Evolutionary conservation across 768 basidiomycete species (phyloP).

Genomic region (Suillus lakei): DNA sequence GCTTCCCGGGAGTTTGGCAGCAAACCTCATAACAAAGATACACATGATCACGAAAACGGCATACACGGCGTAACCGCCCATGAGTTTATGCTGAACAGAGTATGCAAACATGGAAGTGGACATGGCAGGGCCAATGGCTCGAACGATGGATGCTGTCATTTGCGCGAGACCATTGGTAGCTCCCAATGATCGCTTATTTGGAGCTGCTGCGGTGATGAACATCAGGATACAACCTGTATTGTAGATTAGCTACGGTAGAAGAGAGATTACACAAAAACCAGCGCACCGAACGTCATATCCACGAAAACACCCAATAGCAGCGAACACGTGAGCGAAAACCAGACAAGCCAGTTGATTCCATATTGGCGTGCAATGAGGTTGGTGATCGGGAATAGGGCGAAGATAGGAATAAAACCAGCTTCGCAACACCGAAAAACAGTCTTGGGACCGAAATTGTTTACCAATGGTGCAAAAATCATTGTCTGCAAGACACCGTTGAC

Average conservation of each 20-base stretch:
- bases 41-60: slow-evolving; percentile 23
- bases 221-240: slow-evolving; percentile 68
- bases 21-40: slow-evolving; percentile 22
- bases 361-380: slow-evolving; percentile 31
- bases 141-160: slow-evolving; percentile 33
- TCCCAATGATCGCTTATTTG: slow-evolving; percentile 70
- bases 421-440: slow-evolving; percentile 33
- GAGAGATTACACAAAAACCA: not conserved
- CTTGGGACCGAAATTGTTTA: slow-evolving; percentile 35
- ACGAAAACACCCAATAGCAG: slow-evolving; percentile 24
- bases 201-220: slow-evolving; percentile 67
- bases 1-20: slow-evolving; percentile 24
- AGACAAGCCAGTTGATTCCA: slow-evolving; percentile 28
- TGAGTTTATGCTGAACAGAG: slow-evolving; percentile 36
- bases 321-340: slow-evolving; percentile 32
- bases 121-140: slow-evolving; percentile 39
- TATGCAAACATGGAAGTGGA: slow-evolving; percentile 43
- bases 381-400: slow-evolving; percentile 37
- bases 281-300: slow-evolving; percentile 40
- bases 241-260: slow-evolving; percentile 11
- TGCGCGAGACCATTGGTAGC: slow-evolving; percentile 61
- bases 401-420: slow-evolving; percentile 32
- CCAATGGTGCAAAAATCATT: slow-evolving; percentile 37
- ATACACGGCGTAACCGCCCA: slow-evolving; percentile 44
- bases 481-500: slow-evolving; percentile 37